Conservation (phyloP, 140 eudicot genomes). For the Flaveria floridana region DNA sequence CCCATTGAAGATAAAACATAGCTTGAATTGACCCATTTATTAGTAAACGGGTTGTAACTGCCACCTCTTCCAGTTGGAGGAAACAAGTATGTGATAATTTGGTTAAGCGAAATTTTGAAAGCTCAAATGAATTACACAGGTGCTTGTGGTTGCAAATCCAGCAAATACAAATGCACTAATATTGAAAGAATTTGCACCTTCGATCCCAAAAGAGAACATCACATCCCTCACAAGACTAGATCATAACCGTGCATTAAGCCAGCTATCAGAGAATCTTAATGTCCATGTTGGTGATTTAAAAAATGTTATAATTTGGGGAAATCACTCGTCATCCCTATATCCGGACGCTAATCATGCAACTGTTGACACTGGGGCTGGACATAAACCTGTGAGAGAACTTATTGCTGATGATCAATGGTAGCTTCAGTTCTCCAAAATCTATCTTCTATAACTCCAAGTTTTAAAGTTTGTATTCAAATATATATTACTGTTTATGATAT, state of each 20-base stretch:
- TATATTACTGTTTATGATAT: background rate
- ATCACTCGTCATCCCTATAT: slow-evolving; percentile 64
- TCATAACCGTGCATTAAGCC: slow-evolving; percentile 75
- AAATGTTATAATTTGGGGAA: slow-evolving; percentile 87
- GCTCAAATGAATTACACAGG: slow-evolving; percentile 39
- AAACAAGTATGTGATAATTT: too few species aligned
- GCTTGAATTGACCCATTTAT: background rate
- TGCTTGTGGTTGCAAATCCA: slow-evolving; percentile 79
- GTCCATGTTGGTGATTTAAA: slow-evolving; percentile 67
- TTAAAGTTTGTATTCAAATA: background rate
- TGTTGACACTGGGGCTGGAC: slow-evolving; percentile 42
- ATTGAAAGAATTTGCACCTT: slow-evolving; percentile 80
- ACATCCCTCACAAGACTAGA: slow-evolving; percentile 86
- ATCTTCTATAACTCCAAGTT: background rate
- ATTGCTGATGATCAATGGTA: slow-evolving; percentile 64
- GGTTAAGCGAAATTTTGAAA: background rate
- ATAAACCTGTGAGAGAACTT: slow-evolving; percentile 54
- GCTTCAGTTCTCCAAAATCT: background rate
- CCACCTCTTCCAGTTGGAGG: slow-evolving; percentile 5
- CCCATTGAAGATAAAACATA: background rate
- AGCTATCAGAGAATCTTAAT: slow-evolving; percentile 54
- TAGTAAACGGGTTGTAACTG: background rate
- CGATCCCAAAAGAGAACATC: slow-evolving; percentile 73
- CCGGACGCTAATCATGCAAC: slow-evolving; percentile 78
- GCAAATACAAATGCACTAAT: slow-evolving; percentile 82